Percentiles rank a stretch among this genome's conserved stretches.
Conservation (phyloP, 2,329 filamentous ascomycete species). For the Cladophialophora chaetospira region DNA sequence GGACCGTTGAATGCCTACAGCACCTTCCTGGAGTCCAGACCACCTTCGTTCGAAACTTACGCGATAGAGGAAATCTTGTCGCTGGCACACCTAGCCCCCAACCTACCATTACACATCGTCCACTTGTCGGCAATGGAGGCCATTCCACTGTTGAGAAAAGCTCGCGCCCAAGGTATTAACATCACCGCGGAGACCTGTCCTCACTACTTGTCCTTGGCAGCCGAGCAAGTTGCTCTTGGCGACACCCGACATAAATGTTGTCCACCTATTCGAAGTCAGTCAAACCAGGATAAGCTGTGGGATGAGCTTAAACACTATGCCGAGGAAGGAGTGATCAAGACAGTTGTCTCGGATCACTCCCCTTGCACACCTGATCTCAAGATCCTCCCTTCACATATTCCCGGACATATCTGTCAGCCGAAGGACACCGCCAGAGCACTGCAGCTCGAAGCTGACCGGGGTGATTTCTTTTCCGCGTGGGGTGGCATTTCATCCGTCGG, state of each 20-base stretch:
- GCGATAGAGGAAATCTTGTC: conserved; percentile 85
- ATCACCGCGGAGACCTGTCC: conserved; percentile 96
- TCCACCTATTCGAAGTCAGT: conserved; percentile 79
- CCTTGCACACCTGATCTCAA: conserved; percentile 96
- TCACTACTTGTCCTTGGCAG: conserved; percentile 84
- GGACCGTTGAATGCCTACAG: conserved; percentile 77
- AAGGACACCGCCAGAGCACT: conserved; percentile 27
- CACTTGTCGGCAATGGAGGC: conserved; percentile 88
- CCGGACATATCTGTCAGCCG: conserved; percentile 44
- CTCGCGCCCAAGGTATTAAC: conserved; percentile 71
- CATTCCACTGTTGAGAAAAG: conserved; percentile 76
- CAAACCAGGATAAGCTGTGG: conserved; percentile 87
- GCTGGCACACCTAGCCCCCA: conserved; percentile 75
- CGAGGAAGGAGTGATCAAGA: conserved; percentile 78
- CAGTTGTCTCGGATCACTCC: conserved; percentile 92
- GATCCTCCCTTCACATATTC: conserved; percentile 73
- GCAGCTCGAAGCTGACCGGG: conserved; percentile 48
- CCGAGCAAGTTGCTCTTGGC: conserved; percentile 78
- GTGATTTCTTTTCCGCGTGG: conserved; percentile 96
- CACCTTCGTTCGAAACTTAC: conserved; percentile 85
- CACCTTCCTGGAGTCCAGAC: conserved; percentile 89
- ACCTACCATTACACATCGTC: conserved; percentile 87
- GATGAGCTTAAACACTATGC: conserved; percentile 66
- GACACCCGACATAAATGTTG: conserved; percentile 96
- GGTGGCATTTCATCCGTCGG: conserved; percentile 94